phyloP scores from a whole-genome alignment of 2,329 filamentous ascomycete species.

The Dactylellina drechsleri region DNA sequence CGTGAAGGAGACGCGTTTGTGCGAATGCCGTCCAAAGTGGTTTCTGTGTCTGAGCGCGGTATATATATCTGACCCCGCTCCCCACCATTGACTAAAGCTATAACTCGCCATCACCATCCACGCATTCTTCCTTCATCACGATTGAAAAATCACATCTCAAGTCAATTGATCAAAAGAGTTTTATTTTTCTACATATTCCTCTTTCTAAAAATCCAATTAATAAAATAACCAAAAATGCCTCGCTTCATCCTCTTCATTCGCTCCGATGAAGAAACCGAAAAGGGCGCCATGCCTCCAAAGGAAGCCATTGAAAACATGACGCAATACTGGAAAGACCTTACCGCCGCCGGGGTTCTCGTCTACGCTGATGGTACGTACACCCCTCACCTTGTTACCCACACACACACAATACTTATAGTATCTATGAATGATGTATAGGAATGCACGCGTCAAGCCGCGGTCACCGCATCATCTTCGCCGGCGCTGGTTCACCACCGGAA shows the following conservation, averaged over 20 bases:
- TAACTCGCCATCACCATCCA: background rate
- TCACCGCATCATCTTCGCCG: conserved; percentile 40
- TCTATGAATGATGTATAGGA: background rate
- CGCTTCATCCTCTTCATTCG: conserved; percentile 47
- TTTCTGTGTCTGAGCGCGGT: background rate
- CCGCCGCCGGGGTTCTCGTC: conserved; percentile 34
- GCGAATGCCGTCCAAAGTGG: background rate
- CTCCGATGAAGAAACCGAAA: conserved; percentile 39
- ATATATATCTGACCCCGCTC: conserved; percentile 12
- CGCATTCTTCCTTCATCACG: background rate
- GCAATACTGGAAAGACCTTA: conserved; percentile 31
- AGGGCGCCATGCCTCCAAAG: conserved; percentile 43
- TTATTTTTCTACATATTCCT: background rate
- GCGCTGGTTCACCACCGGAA: conserved; percentile 3
- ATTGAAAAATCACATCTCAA: background rate
- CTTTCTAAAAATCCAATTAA: background rate
- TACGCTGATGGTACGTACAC: conserved; percentile 38
- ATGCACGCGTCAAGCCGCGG: conserved; percentile 40
- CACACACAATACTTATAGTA: background rate
- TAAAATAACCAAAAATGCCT: conserved; percentile 24
- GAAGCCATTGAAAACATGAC: conserved; percentile 50
- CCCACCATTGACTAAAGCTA: background rate
- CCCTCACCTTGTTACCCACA: background rate
- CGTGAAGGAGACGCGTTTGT: background rate
- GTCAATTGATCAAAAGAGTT: background rate